Percentiles rank a stretch among this genome's conserved stretches.
Evolutionary conservation across 73 alveolate species (phyloP).

Genomic region (Halteria grandinella): DNA sequence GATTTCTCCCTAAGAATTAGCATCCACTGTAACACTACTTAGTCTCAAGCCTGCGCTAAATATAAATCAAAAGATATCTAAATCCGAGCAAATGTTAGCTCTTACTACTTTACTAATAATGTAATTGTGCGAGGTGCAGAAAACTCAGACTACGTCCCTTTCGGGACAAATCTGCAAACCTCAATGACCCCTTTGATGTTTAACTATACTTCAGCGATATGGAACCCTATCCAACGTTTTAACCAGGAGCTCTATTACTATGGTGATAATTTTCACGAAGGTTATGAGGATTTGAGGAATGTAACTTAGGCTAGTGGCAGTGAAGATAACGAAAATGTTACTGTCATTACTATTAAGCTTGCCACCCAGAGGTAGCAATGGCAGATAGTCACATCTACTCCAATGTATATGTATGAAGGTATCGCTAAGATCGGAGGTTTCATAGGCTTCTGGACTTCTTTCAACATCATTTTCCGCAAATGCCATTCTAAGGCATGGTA

Average conservation of each 20-base stretch:
- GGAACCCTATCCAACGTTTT: constrained; percentile 7
- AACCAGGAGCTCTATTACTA: background rate
- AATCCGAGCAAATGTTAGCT: no score
- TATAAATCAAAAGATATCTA: no score
- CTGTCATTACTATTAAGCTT: no score
- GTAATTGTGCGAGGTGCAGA: background rate
- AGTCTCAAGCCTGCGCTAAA: no score
- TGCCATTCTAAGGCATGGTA: constrained; percentile 9
- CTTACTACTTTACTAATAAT: background rate
- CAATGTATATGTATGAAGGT: constrained; percentile 30
- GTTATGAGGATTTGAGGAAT: background rate
- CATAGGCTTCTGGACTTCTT: background rate
- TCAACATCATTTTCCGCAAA: background rate
- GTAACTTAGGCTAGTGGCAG: background rate
- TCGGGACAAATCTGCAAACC: background rate
- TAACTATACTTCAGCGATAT: background rate
- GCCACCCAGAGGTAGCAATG: background rate
- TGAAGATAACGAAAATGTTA: background rate
- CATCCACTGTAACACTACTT: no score
- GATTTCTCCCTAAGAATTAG: no score
- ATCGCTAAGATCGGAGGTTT: constrained; percentile 18
- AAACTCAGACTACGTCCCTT: no score
- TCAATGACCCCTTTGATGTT: constrained; percentile 7
- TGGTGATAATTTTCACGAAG: background rate
- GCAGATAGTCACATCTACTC: constrained; percentile 20